Evolutionary conservation across 2,329 filamentous ascomycete genomes (phyloP), one percentile per base, ranked within the genome.

Genomic region (Ophiocordyceps sinensis): DNA sequence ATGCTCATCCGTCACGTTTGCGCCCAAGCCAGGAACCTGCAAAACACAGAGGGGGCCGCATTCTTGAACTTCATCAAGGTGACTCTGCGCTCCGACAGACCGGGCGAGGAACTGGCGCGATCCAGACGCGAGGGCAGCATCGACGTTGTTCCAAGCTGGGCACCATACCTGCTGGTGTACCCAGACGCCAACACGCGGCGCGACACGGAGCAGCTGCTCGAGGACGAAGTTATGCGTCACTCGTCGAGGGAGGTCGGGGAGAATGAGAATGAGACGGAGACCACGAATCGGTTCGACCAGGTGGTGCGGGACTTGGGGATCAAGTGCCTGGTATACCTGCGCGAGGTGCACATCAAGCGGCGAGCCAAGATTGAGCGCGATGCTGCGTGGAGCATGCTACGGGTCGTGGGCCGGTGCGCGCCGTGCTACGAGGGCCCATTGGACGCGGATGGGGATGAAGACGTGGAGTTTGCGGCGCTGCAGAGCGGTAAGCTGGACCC

Each of bases 151-250:
- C 62, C 67, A 0, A 47, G 55, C n/a, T 77, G 73, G 73, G 66
- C 59, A 5, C 73, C 74, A 1, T 58, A 60, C 21, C 52, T 77
- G 21, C 55, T 77, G 28, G 65, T 61, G 8, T 70, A 66, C 46
- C 61, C 60, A 21, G 68, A 75, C 38, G 44, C 54, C 5, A 48
- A 52, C 3, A 63, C 73, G 14, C 63, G 65, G 39, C 47, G 45
- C 7, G 59, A 59, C 3, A 62, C 69, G 5, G 64, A 70, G 40
- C 47, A 49, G 0, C 65, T 75, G 41, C 44, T 77, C 15, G 52
- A 61, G 3, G 54, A 63, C 2, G 59, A 62, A 31, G 42, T 77
- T 5, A 69, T 74, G 40, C 47, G 47, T 13, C 51, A 55, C 34
- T 45, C 53, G 5, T 53, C 56, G 2, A 47, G 30, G 9, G 28